Conservation (phyloP, 306 rosid species). For the Chamaecrista fasciculata region DNA sequence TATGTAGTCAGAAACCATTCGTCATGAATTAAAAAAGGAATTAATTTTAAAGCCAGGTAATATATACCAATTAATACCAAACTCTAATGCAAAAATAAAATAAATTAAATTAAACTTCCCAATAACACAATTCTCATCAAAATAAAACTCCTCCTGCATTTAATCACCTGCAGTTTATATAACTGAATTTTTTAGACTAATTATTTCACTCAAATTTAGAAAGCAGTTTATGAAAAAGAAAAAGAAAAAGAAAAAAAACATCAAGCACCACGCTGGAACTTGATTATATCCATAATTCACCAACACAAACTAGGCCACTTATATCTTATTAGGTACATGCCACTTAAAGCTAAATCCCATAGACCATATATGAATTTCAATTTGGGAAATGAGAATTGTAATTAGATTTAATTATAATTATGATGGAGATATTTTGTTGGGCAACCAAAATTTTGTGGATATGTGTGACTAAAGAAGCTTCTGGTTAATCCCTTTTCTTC, state of each 20-base stretch:
- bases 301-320: too few relatives aligned
- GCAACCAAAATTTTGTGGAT: neutral
- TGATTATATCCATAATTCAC: too few relatives aligned
- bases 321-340: too few relatives aligned
- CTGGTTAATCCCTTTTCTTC: constrained; percentile 1
- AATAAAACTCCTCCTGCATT: neutral
- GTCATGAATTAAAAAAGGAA: constrained; percentile 8
- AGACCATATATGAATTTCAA: too few relatives aligned
- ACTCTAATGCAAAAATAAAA: too few relatives aligned
- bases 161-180: neutral
- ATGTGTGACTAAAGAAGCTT: constrained; percentile 9
- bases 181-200: too few relatives aligned
- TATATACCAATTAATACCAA: constrained; percentile 8
- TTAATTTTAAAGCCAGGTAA: neutral
- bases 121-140: too few relatives aligned
- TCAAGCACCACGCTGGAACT: too few relatives aligned
- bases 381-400: neutral
- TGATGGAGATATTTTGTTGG: neutral
- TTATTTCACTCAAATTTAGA: neutral
- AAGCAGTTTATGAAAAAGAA: neutral
- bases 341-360: too few relatives aligned
- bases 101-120: neutral
- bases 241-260: too few relatives aligned
- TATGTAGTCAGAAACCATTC: constrained; percentile 14
- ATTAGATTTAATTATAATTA: neutral